Conservation (phyloP, 2,329 filamentous ascomycete genomes). For the Exserohilum turcica region DNA sequence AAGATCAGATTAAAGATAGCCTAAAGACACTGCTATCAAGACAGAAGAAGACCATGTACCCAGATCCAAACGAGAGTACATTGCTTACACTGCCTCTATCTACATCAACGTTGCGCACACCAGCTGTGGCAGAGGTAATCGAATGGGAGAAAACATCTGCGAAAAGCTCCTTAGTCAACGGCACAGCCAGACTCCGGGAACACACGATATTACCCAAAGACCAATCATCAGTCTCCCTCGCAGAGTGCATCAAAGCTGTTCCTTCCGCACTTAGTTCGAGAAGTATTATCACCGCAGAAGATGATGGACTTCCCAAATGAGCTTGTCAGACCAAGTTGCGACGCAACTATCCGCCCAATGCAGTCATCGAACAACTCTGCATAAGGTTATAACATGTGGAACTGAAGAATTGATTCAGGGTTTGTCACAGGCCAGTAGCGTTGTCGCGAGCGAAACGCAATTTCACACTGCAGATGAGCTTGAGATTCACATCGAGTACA, state of each 20-base stretch:
- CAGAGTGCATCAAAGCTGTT: background rate
- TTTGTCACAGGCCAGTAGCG: background rate
- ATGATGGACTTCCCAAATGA: background rate
- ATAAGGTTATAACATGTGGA: background rate
- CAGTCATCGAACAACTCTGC: background rate
- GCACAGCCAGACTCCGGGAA: background rate
- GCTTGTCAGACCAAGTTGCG: background rate
- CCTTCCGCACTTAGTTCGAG: conserved; percentile 1
- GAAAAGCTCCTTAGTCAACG: background rate
- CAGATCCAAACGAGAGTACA: conserved; percentile 23
- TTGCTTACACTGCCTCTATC: conserved; percentile 16
- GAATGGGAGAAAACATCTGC: background rate
- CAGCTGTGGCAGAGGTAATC: background rate
- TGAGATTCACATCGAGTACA: conserved; percentile 13
- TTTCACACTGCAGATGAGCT: conserved; percentile 5
- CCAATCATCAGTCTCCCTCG: background rate
- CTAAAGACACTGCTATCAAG: background rate
- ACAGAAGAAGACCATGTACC: conserved; percentile 16
- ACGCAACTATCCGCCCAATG: background rate
- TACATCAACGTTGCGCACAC: conserved; percentile 14
- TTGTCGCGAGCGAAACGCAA: conserved; percentile 1
- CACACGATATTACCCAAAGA: background rate
- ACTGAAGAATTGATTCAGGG: background rate
- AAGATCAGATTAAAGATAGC: conserved; percentile 1
- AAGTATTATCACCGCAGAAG: conserved; percentile 1